These are phyloP conservation scores for Wallacemonas sp. DNA, from an alignment of 208 protist species.

Conservation along the genomic window DNA sequence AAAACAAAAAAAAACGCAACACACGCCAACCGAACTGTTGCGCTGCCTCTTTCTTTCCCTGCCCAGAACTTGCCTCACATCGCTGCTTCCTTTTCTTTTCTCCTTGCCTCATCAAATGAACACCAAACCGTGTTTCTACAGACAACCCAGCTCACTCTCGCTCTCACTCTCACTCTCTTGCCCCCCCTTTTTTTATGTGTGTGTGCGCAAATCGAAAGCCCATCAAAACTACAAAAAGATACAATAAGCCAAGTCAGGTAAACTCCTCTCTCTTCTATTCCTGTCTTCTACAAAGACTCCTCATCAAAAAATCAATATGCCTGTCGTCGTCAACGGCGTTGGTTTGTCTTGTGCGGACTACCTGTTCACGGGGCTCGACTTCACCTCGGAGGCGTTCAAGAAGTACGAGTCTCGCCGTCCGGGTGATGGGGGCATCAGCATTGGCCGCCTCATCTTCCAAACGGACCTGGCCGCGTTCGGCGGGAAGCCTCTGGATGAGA, in stretches of 20 bases:
- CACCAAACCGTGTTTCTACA: neutral
- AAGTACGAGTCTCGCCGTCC: slow-evolving; percentile 20
- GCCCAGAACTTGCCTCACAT: neutral
- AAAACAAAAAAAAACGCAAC: too few species aligned
- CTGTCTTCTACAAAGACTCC: neutral
- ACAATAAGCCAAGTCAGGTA: neutral
- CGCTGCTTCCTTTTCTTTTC: neutral
- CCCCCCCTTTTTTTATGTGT: too few species aligned
- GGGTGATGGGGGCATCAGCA: slow-evolving; percentile 25
- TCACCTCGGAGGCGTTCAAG: slow-evolving; percentile 26
- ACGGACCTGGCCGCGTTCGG: slow-evolving; percentile 24
- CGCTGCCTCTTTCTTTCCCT: too few species aligned
- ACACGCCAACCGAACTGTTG: too few species aligned
- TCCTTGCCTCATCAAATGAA: neutral
- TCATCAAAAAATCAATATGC: neutral
- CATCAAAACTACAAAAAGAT: neutral
- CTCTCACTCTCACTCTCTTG: too few species aligned
- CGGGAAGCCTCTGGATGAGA: slow-evolving; percentile 22
- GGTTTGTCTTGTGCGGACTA: slow-evolving; percentile 27
- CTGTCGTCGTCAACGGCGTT: slow-evolving; percentile 18
- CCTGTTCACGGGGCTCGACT: slow-evolving; percentile 36
- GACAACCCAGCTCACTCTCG: too few species aligned
- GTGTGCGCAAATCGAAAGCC: too few species aligned
- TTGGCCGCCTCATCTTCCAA: slow-evolving; percentile 25
- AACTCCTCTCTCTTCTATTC: neutral